Conservation (phyloP, 768 basidiomycete genomes). For the Dioszegia crocea region DNA sequence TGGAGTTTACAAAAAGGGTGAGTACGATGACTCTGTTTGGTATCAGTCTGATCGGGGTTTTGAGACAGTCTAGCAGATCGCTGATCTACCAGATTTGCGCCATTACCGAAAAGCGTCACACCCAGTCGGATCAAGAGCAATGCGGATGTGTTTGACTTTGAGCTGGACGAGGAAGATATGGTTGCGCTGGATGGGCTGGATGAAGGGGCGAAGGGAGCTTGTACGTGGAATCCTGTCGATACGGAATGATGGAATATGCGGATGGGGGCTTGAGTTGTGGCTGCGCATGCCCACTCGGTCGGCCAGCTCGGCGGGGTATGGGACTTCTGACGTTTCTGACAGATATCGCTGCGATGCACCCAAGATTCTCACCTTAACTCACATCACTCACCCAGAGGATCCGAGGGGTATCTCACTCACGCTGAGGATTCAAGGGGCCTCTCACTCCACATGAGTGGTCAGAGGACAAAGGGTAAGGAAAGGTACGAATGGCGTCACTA, state of each 20-base stretch:
- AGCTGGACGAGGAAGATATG: slow-evolving; percentile 65
- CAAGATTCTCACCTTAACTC: too few relatives aligned
- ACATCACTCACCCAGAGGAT: too few relatives aligned
- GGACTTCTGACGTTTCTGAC: too few relatives aligned
- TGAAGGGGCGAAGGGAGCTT: slow-evolving; percentile 64
- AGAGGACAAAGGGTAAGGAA: too few relatives aligned
- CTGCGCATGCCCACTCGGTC: too few relatives aligned
- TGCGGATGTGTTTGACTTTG: slow-evolving; percentile 59
- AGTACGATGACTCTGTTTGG: not conserved
- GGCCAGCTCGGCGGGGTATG: too few relatives aligned
- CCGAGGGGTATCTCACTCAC: too few relatives aligned
- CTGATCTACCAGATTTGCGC: slow-evolving; percentile 59
- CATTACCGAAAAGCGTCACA: slow-evolving; percentile 75
- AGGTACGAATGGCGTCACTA: too few relatives aligned
- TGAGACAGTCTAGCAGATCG: too few relatives aligned
- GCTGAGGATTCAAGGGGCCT: too few relatives aligned
- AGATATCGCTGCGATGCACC: too few relatives aligned
- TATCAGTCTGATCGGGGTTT: slow-evolving; percentile 54
- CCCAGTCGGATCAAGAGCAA: slow-evolving; percentile 59
- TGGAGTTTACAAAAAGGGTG: slow-evolving; percentile 56
- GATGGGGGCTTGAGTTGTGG: not conserved
- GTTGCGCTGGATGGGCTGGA: slow-evolving; percentile 64
- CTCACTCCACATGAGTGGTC: too few relatives aligned
- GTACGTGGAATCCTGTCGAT: slow-evolving; percentile 82
- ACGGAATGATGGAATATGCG: slow-evolving; percentile 6